A percentile compares a stretch with the other conserved stretches of the same genome.
Conservation (phyloP, 1,139 yeast genomes). For the Nadsonia commutata region DNA sequence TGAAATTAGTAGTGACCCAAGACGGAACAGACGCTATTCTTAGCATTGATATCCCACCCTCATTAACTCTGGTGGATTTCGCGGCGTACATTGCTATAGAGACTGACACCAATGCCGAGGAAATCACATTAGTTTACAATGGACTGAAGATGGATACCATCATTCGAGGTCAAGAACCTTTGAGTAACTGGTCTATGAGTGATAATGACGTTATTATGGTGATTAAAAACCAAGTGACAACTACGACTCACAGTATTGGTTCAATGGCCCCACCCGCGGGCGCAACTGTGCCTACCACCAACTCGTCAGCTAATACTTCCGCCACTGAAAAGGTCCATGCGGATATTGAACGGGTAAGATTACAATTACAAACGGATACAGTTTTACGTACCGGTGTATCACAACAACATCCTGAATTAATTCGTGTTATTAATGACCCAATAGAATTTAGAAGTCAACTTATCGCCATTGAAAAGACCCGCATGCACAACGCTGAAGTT, state of each 20-base stretch:
- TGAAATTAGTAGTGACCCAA: slow-evolving; percentile 15
- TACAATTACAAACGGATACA: neutral
- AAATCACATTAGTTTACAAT: neutral
- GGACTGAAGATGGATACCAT: neutral
- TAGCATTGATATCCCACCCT: neutral
- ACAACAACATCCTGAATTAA: slow-evolving; percentile 19
- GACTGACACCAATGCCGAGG: neutral
- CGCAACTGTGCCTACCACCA: neutral
- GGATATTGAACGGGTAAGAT: neutral
- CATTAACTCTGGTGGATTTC: neutral
- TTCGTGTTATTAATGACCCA: slow-evolving; percentile 35
- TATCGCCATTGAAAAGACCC: slow-evolving; percentile 22
- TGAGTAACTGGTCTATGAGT: neutral
- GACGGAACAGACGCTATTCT: slow-evolving; percentile 1
- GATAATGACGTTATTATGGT: neutral
- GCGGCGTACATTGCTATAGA: neutral
- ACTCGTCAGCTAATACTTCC: neutral
- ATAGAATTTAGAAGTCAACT: slow-evolving; percentile 35
- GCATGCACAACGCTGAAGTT: slow-evolving; percentile 19
- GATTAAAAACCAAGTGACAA: no score
- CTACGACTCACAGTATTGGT: neutral
- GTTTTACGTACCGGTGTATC: neutral
- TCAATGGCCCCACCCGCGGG: no score
- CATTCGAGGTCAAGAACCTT: neutral
- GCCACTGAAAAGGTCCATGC: neutral